Conservation (phyloP, 345 rosid genomes). For the Fremontodendron californicum region DNA sequence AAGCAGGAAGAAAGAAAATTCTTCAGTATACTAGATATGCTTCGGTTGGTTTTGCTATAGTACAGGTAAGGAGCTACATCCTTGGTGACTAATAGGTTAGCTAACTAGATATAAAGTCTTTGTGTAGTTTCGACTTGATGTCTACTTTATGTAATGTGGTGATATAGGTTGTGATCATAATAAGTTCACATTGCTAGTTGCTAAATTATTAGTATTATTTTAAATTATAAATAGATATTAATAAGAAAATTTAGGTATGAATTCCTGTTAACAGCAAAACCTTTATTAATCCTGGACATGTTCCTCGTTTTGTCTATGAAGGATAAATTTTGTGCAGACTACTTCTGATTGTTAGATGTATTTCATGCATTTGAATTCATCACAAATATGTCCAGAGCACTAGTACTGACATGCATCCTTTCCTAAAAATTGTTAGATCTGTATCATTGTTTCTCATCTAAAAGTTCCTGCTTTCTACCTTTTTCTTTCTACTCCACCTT, state of each 20-base stretch:
- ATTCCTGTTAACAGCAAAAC: neutral
- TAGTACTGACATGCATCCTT: neutral
- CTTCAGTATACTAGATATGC: constrained; percentile 90
- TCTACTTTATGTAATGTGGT: neutral
- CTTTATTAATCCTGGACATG: neutral
- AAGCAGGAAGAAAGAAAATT: constrained; percentile 94
- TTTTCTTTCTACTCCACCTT: neutral
- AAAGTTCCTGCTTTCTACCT: neutral
- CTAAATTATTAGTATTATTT: neutral
- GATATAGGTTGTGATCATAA: neutral
- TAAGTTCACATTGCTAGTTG: neutral
- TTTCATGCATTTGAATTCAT: constrained; percentile 6
- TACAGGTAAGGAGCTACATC: constrained; percentile 44
- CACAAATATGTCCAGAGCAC: neutral
- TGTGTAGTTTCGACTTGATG: neutral
- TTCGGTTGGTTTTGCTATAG: constrained; percentile 91
- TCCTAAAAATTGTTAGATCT: neutral
- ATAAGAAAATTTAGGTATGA: neutral
- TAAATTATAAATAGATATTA: neutral
- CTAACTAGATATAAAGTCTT: constrained; percentile 2
- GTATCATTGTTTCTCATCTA: neutral
- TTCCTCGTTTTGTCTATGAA: neutral
- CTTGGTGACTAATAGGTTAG: neutral
- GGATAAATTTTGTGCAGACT: neutral
- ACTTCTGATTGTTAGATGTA: constrained; percentile 4